Conservation (phyloP, 1,284 basidiomycete species). For the Caloboletus inedulis region DNA sequence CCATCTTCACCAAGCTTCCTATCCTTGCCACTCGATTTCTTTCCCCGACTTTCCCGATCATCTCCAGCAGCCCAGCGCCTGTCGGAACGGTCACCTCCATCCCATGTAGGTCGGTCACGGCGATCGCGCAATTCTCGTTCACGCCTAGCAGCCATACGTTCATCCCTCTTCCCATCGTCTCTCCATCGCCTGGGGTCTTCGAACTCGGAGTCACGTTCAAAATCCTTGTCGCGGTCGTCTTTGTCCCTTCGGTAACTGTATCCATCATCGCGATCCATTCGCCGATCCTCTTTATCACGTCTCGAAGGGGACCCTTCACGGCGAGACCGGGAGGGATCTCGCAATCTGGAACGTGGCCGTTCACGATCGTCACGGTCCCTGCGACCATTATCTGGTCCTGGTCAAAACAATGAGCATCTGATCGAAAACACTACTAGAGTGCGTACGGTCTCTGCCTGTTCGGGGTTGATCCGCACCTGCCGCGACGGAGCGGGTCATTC, state of each 20-base stretch:
- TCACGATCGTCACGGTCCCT: conserved; percentile 59
- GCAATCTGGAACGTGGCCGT: conserved; percentile 55
- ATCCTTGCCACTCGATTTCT: conserved; percentile 58
- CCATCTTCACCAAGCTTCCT: conserved; percentile 53
- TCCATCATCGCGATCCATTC: conserved; percentile 34
- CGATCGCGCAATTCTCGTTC: conserved; percentile 40
- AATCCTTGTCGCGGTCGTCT: conserved; percentile 37
- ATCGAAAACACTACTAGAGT: conserved; percentile 1
- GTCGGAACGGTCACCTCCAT: conserved; percentile 35
- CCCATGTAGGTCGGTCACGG: conserved; percentile 47
- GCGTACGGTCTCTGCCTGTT: conserved; percentile 57
- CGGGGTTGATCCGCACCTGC: conserved; percentile 51
- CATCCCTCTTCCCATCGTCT: conserved; percentile 76
- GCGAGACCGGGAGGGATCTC: conserved; percentile 57
- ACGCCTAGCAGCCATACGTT: conserved; percentile 60
- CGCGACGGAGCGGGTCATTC: conserved; percentile 3
- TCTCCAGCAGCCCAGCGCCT: conserved; percentile 60
- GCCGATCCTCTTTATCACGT: conserved; percentile 43
- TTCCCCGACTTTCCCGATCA: conserved; percentile 60
- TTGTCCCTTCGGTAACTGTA: conserved; percentile 29
- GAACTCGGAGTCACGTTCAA: conserved; percentile 44
- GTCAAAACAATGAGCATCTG: conserved; percentile 12
- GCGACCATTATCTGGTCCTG: conserved; percentile 49
- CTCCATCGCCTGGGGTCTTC: conserved; percentile 71
- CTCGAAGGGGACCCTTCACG: conserved; percentile 54